Evolutionary conservation across 2,329 filamentous ascomycete species (phyloP), one percentile per base, ranked within the genome.

Genomic region (Aplosporella prunicola): DNA sequence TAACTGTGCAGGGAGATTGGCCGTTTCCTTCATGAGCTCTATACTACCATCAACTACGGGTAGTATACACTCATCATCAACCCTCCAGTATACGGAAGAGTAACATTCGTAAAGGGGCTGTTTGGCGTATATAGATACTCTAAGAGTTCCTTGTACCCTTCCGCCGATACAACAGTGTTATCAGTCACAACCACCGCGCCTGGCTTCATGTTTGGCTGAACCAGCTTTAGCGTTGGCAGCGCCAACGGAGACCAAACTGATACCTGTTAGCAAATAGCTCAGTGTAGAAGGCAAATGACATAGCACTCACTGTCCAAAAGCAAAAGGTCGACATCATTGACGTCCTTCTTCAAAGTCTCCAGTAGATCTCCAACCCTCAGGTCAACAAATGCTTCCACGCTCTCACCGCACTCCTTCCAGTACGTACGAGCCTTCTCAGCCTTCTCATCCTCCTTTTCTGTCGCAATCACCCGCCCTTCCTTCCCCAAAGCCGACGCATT

Each of bases 271-370:
- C 8, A 5, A 20, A n/a, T 31, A 20, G 40, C 32, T 24, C 7
- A 16, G 39, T 42, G 26, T 14, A 26, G 28, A 28, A 26, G n/a
- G n/a, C n/a, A n/a, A n/a, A n/a, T n/a, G n/a, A n/a, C n/a, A n/a
- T n/a, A n/a, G 5, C 23, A 67, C 74, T 61, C 52, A 79, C 75
- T 78, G 47, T 79, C 75, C 17, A 80, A 59, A 11, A 80, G 45
- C 14, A 79, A 58, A 43, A 79, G 72, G n/a, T 79, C 58, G 20
- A 63, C 48, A 0, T 64, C 62, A 14, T 11, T 11, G 16, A 78
- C 40, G 20, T 63, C 61, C 3, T 58, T 46, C 43, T 67, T 67
- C n/a, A 76, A 53, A 0, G 74, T 78, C 51, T 78, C 67, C 0
- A 63, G 58, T 32, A 80, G 43, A 47, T 79, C 70, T 0, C 75